These are phyloP conservation scores for Suillus fuscotomentosus DNA, from an alignment of 768 basidiomycete genomes.

Conservation along the genomic window DNA sequence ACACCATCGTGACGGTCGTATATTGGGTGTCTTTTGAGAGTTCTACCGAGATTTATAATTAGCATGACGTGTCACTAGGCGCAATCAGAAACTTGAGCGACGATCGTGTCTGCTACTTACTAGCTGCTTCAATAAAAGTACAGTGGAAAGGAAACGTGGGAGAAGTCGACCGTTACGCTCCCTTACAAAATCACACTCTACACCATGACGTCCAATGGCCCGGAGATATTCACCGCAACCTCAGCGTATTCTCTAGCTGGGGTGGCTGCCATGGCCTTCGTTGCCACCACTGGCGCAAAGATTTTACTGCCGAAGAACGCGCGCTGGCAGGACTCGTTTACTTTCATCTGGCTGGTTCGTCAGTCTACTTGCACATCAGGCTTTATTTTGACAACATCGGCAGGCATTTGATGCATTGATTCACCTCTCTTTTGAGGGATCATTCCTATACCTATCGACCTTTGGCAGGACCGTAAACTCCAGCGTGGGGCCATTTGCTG, in stretches of 20 bases:
- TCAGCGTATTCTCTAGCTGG: conserved; percentile 65
- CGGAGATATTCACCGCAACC: conserved; percentile 50
- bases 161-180: neutral
- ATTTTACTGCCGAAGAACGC: conserved; percentile 62
- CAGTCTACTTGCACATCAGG: neutral
- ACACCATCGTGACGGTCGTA: conserved; percentile 22
- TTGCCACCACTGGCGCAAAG: conserved; percentile 55
- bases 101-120: neutral
- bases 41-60: neutral
- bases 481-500: conserved; percentile 65
- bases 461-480: conserved; percentile 74
- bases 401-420: conserved; percentile 81
- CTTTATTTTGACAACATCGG: neutral
- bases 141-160: neutral
- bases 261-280: conserved; percentile 47
- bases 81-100: neutral
- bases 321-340: conserved; percentile 60
- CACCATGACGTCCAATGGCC: conserved; percentile 18
- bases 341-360: conserved; percentile 79
- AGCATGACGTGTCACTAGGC: neutral
- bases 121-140: neutral
- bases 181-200: neutral
- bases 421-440: conserved; percentile 77
- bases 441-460: conserved; percentile 74
- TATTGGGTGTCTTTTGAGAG: neutral